A percentile compares a stretch with the other conserved stretches of the same genome.
phyloP scores from a whole-genome alignment of 768 basidiomycete species.

The Ramaria sp. region DNA sequence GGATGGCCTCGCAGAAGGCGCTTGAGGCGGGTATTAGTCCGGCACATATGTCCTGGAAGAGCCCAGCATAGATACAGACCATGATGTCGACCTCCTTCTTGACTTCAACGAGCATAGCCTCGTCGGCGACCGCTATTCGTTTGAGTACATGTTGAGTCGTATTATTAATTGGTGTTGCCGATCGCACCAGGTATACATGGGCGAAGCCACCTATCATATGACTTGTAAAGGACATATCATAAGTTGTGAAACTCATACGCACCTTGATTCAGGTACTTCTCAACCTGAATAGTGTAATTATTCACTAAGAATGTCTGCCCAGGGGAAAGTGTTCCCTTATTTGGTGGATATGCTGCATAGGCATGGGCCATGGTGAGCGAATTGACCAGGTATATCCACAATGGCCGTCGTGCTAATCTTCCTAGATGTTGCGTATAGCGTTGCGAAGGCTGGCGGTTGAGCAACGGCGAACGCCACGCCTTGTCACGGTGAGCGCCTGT shows the following conservation, averaged over 20 bases:
- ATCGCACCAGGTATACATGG: constrained; percentile 92
- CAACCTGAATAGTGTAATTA: constrained; percentile 83
- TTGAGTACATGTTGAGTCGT: constrained; percentile 96
- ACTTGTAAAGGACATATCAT: constrained; percentile 6
- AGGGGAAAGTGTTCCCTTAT: constrained; percentile 20
- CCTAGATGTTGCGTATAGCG: background rate
- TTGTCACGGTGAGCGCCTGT: background rate
- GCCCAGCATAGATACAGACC: constrained; percentile 40
- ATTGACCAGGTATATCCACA: background rate
- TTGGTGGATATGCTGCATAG: background rate
- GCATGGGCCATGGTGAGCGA: constrained; percentile 2
- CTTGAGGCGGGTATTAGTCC: constrained; percentile 29
- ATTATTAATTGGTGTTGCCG: constrained; percentile 76
- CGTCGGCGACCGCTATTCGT: constrained; percentile 86
- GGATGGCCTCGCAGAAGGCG: constrained; percentile 86
- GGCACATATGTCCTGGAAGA: background rate
- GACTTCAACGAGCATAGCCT: constrained; percentile 84
- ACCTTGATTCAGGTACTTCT: constrained; percentile 95
- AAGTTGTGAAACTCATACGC: constrained; percentile 13
- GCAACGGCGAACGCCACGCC: background rate
- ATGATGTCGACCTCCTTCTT: constrained; percentile 98
- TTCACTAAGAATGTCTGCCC: constrained; percentile 88
- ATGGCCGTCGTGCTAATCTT: background rate
- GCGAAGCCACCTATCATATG: constrained; percentile 78
- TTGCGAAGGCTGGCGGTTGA: background rate